A percentile compares a stretch with the other conserved stretches of the same genome.
phyloP scores from a whole-genome alignment of 2,329 filamentous ascomycete species.

The Aphanocladium album region DNA sequence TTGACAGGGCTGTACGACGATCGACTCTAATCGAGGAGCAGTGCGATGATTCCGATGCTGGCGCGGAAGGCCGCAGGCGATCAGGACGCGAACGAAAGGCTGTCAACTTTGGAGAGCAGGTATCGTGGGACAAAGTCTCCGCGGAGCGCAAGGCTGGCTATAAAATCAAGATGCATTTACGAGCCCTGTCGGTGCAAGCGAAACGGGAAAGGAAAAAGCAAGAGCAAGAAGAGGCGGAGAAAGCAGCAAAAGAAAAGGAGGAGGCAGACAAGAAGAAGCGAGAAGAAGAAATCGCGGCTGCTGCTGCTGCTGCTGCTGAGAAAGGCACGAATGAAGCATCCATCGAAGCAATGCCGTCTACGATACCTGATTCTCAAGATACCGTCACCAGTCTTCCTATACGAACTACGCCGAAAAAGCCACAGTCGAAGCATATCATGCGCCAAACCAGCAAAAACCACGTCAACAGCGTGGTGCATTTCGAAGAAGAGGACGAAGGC shows the following conservation, averaged over 20 bases:
- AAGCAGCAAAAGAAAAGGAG: not conserved
- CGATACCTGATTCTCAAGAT: conserved; percentile 14
- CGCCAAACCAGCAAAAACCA: conserved; percentile 10
- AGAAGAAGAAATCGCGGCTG: not conserved
- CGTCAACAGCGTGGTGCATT: conserved; percentile 11
- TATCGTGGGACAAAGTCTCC: conserved; percentile 24
- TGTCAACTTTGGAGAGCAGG: conserved; percentile 25
- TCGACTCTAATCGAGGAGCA: conserved; percentile 1
- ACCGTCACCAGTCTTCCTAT: conserved; percentile 1
- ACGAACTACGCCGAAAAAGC: conserved; percentile 7
- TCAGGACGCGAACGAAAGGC: conserved; percentile 26
- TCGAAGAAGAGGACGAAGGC: conserved; percentile 9
- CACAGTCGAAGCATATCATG: not conserved
- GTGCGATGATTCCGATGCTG: conserved; percentile 29
- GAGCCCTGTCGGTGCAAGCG: conserved; percentile 1
- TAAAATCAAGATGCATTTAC: conserved; percentile 13
- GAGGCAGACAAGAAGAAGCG: conserved; percentile 5
- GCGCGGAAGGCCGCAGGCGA: conserved; percentile 17
- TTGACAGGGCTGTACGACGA: conserved; percentile 5
- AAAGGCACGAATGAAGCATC: not conserved
- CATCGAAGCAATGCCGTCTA: not conserved
- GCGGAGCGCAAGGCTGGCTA: conserved; percentile 9
- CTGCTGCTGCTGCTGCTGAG: not conserved
- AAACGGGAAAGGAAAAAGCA: not conserved
- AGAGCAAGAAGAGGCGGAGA: conserved; percentile 10